A percentile compares a stretch with the other conserved stretches of the same genome.
Conservation (phyloP, 148 eudicot species). For the Chenopodium album region DNA sequence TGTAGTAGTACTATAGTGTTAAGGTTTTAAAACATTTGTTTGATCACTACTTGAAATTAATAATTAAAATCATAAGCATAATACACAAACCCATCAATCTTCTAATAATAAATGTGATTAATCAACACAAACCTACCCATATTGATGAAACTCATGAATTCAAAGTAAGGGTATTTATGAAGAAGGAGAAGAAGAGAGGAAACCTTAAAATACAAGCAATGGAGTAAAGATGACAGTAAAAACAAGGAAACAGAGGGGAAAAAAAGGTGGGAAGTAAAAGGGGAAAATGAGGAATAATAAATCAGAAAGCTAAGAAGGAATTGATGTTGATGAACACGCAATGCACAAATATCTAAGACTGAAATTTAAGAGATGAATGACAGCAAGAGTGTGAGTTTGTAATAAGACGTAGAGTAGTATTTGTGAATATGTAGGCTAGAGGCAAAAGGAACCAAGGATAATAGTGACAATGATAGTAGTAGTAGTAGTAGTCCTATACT, state of each 20-base stretch:
- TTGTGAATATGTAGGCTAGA: slow-evolving; percentile 14
- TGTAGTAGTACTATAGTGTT: too few relatives aligned
- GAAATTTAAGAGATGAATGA: not conserved
- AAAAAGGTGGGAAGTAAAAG: not conserved
- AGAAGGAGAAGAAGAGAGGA: slow-evolving; percentile 10
- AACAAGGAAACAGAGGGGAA: not conserved
- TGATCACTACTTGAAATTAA: too few relatives aligned
- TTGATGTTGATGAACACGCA: slow-evolving; percentile 26
- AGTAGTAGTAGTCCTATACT: too few relatives aligned
- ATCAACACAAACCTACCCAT: not conserved
- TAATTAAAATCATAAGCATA: too few relatives aligned
- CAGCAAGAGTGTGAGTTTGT: not conserved
- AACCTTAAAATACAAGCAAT: slow-evolving; percentile 31
- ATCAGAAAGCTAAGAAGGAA: not conserved
- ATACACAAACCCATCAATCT: too few relatives aligned
- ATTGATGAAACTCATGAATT: not conserved
- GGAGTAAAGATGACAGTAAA: slow-evolving; percentile 23
- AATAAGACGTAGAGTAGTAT: not conserved
- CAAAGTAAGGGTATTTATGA: not conserved
- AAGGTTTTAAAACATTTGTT: too few relatives aligned
- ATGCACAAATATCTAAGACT: slow-evolving; percentile 21
- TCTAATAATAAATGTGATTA: too few relatives aligned
- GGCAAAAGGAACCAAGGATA: not conserved
- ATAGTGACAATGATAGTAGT: slow-evolving; percentile 17
- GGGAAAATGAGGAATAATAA: slow-evolving; percentile 12